Evolutionary conservation across 495 filamentous ascomycete genomes (phyloP), one percentile per base, ranked within the genome.

Genomic region (Hyaloscypha bicolor): DNA sequence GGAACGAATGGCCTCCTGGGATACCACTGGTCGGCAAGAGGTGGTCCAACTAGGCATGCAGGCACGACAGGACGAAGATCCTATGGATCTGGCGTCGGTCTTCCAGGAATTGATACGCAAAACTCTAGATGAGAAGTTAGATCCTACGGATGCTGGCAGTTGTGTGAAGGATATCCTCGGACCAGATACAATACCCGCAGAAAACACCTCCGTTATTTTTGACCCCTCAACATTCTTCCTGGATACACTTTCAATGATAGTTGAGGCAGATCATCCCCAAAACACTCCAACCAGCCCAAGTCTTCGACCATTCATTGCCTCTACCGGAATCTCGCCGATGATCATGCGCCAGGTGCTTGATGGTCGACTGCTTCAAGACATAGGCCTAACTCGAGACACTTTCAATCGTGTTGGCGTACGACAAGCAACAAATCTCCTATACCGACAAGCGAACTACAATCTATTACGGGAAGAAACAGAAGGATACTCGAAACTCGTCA

Each of bases 381-480:
- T 97, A 21, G 87, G 88, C 11, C 79, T 99, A 59, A 91, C 97
- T 57, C 88, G 92, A n/a, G 86, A 88, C 5, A 91, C 89, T 0
- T 99, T 97, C 73, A 80, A 84, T n/a, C 86, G 89, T 58, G 87
- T 94, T 73, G 90, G 88, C 4, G 91, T 96, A 68, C 88, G 94
- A 61, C 92, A 96, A 69, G 89, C 93, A 62, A 99, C 96, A 9
- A 93, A 95, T 71, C 78, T 94, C 21, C 86, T 98, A 3, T 99
- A 99, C 73, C 90, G 93, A 55, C 96, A 98, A 75, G 91, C 93
- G 1, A 97, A 96, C 74, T 97, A 97, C 80, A 99, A 99, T 72
- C 81, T 99, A 3, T 81, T 99, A 21, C 86, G 96, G 35, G 96
- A 99, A 81, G 96, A 99, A 77, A 91, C 92, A 0, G 96, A 99